phyloP scores from a whole-genome alignment of 805 yeast species.

The Cyberlindnera meyerae region DNA sequence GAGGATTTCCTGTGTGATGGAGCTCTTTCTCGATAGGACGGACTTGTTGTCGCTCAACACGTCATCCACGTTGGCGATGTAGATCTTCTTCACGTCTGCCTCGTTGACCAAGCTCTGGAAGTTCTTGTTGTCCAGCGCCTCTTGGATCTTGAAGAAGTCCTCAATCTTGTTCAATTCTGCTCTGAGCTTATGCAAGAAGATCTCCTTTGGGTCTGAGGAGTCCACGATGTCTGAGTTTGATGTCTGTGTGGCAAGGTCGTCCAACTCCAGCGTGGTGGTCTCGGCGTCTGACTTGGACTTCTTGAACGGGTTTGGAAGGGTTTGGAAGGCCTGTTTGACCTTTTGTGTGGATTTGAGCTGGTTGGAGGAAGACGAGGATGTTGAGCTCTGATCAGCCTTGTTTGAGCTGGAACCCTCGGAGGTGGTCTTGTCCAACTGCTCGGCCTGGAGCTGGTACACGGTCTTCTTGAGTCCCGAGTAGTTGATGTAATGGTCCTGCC shows the following conservation, averaged over 20 bases:
- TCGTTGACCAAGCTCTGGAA: constrained; percentile 45
- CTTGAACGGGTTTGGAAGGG: constrained; percentile 4
- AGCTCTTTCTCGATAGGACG: constrained; percentile 20
- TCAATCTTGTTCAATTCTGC: constrained; percentile 50
- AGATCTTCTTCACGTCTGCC: constrained; percentile 35
- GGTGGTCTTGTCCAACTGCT: constrained; percentile 19
- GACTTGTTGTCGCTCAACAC: constrained; percentile 23
- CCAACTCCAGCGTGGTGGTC: constrained; percentile 23
- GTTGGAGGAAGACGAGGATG: background rate
- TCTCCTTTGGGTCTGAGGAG: constrained; percentile 31
- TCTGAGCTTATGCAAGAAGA: constrained; percentile 42
- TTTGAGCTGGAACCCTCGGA: background rate
- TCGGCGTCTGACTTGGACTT: constrained; percentile 9
- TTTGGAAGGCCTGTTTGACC: background rate
- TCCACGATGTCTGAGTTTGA: background rate
- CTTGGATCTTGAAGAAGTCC: constrained; percentile 44
- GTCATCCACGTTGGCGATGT: constrained; percentile 22
- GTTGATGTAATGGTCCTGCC: constrained; percentile 80
- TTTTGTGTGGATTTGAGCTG: background rate
- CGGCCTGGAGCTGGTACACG: constrained; percentile 49
- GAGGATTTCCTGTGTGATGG: constrained; percentile 19
- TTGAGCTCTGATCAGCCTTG: no score
- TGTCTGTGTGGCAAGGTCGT: constrained; percentile 15
- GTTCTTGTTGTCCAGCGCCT: constrained; percentile 40
- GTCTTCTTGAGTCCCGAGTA: constrained; percentile 54